A percentile compares a stretch with the other conserved stretches of the same genome.
Evolutionary conservation across 805 yeast species (phyloP).

Genomic region (Clavispora carvajalis): DNA sequence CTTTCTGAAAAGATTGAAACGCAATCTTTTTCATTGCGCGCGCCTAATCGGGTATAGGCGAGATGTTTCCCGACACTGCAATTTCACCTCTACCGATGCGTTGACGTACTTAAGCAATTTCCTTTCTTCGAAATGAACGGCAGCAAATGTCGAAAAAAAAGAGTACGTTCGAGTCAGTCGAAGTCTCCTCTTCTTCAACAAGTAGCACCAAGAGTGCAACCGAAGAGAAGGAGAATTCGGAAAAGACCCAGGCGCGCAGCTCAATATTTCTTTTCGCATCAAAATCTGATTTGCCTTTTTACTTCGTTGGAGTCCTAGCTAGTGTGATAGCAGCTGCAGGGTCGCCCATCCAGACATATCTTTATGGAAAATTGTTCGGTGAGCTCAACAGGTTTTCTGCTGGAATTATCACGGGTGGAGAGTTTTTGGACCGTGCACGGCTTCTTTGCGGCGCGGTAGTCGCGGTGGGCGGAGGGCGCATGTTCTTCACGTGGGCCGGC

Average conservation of each 20-base stretch:
- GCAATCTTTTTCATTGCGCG: conserved; percentile 5
- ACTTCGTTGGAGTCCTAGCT: conserved; percentile 17
- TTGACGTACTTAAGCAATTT: not conserved
- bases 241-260: not conserved
- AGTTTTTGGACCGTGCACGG: conserved; percentile 21
- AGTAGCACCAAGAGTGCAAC: not conserved
- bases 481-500: conserved; percentile 45
- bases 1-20: no score
- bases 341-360: conserved; percentile 56
- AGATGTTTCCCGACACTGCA: not conserved
- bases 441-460: conserved; percentile 29
- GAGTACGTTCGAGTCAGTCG: not conserved
- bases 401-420: conserved; percentile 18
- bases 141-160: not conserved
- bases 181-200: not conserved
- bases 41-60: conserved; percentile 9
- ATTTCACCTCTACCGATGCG: not conserved
- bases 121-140: not conserved
- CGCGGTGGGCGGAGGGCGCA: conserved; percentile 26
- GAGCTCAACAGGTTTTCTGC: conserved; percentile 23
- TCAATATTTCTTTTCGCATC: conserved; percentile 9
- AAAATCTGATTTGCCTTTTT: conserved; percentile 8
- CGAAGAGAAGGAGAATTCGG: not conserved
- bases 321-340: conserved; percentile 50
- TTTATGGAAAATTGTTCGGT: conserved; percentile 61